Evolutionary conservation across 208 protist genomes (phyloP), one percentile per base, ranked within the genome.

Genomic region (Acanthamoeba divionensis): DNA sequence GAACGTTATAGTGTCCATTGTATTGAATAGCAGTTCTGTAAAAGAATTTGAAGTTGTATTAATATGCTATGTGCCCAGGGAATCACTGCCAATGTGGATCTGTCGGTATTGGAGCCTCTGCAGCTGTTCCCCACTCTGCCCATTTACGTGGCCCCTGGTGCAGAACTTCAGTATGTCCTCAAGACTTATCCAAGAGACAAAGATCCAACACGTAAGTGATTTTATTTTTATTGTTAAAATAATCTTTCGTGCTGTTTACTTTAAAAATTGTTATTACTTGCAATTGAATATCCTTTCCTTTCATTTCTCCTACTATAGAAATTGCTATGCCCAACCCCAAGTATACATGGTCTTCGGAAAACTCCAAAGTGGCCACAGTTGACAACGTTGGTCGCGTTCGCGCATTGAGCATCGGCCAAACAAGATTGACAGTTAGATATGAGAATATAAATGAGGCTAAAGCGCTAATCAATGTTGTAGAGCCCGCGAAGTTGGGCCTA

Each of bases 361-460:
- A 77, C n/a, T 8, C 26, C 3, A 54, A 45, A 54, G 82, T 89
- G 38, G 63, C 63, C 55, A 55, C 55, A 8, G 82, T 89, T n/a
- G 48, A 89, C 41, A 69, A 36, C 38, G 5, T 57, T 9, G 82
- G 62, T 24, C 7, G 41, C 26, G 82, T 89, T 38, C 82, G 63
- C 13, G 82, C 44, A n/a, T n/a, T 77, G 31, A 36, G 47, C 45
- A 15, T 75, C 8, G 82, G 82, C 3, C 38, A 55, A 38, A 75
- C 82, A 2, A 54, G 47, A 41, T 33, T 89, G 10, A 21, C 41
- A 31, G 82, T 89, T 18, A 15, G 63, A 15, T 69, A 89, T 60
- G 82, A 55, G 45, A 60, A 89, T 48, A 77, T 89, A 3, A 89
- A 89, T 65, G 82, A 89, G 21, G 82, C 82, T 13, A 87, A 80